Evolutionary conservation across 108 stramenopile genomes (phyloP).

Genomic region (Stephanodiscus minutulus): DNA sequence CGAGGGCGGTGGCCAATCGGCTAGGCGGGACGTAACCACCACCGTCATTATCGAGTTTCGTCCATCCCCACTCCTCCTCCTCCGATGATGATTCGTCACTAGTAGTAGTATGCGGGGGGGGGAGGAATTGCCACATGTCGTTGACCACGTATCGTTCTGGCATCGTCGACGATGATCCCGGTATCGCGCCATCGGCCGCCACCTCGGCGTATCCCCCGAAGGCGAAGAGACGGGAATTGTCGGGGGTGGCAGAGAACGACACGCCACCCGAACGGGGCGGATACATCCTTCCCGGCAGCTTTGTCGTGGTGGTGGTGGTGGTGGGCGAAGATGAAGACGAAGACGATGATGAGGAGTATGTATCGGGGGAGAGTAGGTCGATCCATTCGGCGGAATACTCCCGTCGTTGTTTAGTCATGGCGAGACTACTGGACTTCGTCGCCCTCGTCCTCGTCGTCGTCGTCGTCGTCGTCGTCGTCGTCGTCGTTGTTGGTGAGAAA

Average conservation of each 20-base stretch:
- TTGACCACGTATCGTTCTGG: constrained; percentile 49
- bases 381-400: constrained; percentile 45
- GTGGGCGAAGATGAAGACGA: neutral
- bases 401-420: no score
- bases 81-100: neutral
- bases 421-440: no score
- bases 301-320: neutral
- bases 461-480: neutral
- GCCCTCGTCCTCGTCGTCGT: neutral
- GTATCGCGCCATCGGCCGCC: neutral
- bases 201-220: constrained; percentile 82
- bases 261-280: constrained; percentile 73
- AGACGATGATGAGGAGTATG: neutral
- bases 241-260: constrained; percentile 41
- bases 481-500: no score
- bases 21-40: constrained; percentile 48
- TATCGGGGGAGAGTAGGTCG: constrained; percentile 33
- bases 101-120: neutral
- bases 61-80: constrained; percentile 47
- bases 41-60: constrained; percentile 12
- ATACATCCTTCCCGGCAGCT: constrained; percentile 23
- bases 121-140: constrained; percentile 63
- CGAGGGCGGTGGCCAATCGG: constrained; percentile 62
- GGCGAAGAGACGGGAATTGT: constrained; percentile 31
- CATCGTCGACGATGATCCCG: neutral